Conservation (phyloP, 139 green algal genomes). For the Chlamydomonas asymmetrica region DNA sequence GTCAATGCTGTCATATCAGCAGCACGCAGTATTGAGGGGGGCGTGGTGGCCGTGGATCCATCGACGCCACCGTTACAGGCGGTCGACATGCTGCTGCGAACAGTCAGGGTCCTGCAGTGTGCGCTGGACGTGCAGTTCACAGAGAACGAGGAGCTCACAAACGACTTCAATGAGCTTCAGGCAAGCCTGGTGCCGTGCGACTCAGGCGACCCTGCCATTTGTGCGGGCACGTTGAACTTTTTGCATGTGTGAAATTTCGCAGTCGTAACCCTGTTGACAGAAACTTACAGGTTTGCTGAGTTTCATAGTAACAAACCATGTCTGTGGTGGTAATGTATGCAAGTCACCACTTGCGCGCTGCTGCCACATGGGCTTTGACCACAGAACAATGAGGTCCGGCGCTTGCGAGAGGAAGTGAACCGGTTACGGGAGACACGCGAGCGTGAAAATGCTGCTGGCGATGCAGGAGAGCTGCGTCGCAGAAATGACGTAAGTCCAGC, state of each 20-base stretch:
- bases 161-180: slow-evolving; percentile 59
- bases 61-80: slow-evolving; percentile 16
- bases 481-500: slow-evolving; percentile 29
- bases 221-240: too few relatives aligned
- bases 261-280: too few relatives aligned
- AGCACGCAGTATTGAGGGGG: slow-evolving; percentile 30
- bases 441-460: slow-evolving; percentile 7
- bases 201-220: too few relatives aligned
- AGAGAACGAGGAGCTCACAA: slow-evolving; percentile 52
- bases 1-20: slow-evolving; percentile 32
- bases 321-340: too few relatives aligned
- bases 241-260: too few relatives aligned
- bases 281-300: too few relatives aligned
- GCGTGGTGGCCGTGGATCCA: slow-evolving; percentile 27
- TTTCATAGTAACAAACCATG: too few relatives aligned
- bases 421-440: slow-evolving; percentile 42
- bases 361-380: too few relatives aligned
- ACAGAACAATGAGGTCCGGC: slow-evolving; percentile 33
- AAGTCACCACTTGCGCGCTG: too few relatives aligned
- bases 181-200: too few relatives aligned
- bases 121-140: slow-evolving; percentile 44
- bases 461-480: slow-evolving; percentile 17
- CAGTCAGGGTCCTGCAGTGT: slow-evolving; percentile 34
- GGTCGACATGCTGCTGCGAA: slow-evolving; percentile 21
- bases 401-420: slow-evolving; percentile 43